Evolutionary conservation across 805 yeast species (phyloP).

Genomic region (Saccharomycopsis fibuligera): DNA sequence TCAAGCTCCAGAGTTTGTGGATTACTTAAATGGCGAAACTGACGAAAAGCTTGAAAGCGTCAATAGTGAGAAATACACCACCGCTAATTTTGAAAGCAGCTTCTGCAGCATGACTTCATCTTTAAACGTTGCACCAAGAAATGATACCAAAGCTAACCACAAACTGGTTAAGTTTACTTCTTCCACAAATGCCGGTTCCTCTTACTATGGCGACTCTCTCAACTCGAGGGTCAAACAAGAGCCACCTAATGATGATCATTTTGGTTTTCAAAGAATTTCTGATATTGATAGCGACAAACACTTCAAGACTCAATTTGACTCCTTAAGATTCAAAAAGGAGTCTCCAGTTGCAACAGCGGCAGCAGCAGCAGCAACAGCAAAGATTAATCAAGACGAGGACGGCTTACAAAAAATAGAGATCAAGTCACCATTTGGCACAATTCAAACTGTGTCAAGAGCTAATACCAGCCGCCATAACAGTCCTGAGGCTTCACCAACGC

Average conservation of each 20-base stretch:
- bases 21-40: conserved; percentile 30
- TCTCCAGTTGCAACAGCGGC: background rate
- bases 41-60: background rate
- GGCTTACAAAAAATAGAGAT: conserved; percentile 5
- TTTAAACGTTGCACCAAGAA: background rate
- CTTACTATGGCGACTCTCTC: conserved; percentile 5
- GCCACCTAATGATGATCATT: background rate
- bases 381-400: background rate
- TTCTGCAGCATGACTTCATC: conserved; percentile 15
- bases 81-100: conserved; percentile 19
- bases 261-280: background rate
- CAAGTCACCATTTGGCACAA: conserved; percentile 21
- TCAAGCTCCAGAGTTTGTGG: conserved; percentile 57
- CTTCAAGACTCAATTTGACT: conserved; percentile 5
- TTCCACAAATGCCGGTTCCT: conserved; percentile 14
- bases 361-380: background rate
- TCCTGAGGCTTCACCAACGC: too few species aligned
- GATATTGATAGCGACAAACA: background rate
- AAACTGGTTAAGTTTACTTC: conserved; percentile 16
- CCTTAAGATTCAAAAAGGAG: conserved; percentile 3
- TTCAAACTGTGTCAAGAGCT: conserved; percentile 10
- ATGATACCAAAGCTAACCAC: background rate
- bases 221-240: conserved; percentile 1
- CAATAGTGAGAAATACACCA: background rate
- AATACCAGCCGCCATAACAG: too few species aligned